Evolutionary conservation across 228 moss, liverwort and hornwort genomes (phyloP).

Genomic region (Sphagnum magellanicum): DNA sequence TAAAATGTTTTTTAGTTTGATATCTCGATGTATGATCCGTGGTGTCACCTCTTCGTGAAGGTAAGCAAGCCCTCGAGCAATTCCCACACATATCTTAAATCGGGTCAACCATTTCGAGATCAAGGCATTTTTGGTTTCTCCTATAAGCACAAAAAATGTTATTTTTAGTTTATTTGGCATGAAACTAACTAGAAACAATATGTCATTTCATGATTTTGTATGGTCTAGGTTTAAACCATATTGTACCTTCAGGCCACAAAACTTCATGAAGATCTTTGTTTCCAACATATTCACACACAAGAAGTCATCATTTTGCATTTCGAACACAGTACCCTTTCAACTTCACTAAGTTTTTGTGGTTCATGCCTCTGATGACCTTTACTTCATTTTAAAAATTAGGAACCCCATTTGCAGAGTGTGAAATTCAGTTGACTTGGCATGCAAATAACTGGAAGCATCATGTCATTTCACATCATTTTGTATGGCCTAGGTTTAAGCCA

Average conservation of each 20-base stretch:
- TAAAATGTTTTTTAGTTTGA: conserved; percentile 1
- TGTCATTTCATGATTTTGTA: not conserved
- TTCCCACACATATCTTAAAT: not conserved
- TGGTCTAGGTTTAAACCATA: not conserved
- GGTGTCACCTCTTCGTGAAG: conserved; percentile 5
- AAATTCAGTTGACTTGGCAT: no score
- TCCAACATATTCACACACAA: conserved; percentile 1
- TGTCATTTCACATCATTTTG: no score
- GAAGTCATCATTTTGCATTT: not conserved
- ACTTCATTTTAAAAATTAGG: not conserved
- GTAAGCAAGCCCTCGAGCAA: conserved; percentile 1
- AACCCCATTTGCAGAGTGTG: not conserved
- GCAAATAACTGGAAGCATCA: no score
- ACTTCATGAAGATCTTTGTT: not conserved
- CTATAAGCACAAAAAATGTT: not conserved
- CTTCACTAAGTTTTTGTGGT: conserved; percentile 8
- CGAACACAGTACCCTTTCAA: conserved; percentile 58
- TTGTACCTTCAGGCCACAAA: not conserved
- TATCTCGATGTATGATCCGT: conserved; percentile 7
- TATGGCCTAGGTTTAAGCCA: no score
- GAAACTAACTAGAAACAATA: not conserved
- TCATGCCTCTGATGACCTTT: not conserved
- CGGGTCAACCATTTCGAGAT: not conserved
- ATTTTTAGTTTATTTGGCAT: not conserved
- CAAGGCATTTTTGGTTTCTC: not conserved